A percentile compares a stretch with the other conserved stretches of the same genome.
Evolutionary conservation across 2,329 filamentous ascomycete genomes (phyloP).

Genomic region (Ophiostoma fasciatum): DNA sequence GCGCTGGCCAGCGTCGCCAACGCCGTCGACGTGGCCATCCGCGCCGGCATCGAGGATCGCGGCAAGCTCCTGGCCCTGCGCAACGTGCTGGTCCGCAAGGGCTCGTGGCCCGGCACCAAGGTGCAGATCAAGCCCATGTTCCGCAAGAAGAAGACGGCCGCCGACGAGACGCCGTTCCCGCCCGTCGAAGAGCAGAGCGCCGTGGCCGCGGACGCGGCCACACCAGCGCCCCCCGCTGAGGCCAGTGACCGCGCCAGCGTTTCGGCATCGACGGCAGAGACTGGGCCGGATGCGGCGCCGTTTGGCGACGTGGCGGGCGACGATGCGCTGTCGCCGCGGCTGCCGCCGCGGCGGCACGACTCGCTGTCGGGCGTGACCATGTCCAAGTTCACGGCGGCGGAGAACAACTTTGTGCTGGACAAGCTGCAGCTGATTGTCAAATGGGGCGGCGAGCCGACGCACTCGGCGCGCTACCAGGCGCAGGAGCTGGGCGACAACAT

Average conservation of each 20-base stretch:
- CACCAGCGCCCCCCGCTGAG: too few relatives aligned
- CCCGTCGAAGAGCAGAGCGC: slow-evolving; percentile 21
- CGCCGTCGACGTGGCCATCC: slow-evolving; percentile 69
- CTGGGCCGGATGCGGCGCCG: neutral
- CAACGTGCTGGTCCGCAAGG: slow-evolving; percentile 83
- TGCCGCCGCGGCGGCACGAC: slow-evolving; percentile 52
- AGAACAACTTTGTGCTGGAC: slow-evolving; percentile 85
- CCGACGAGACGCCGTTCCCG: slow-evolving; percentile 27
- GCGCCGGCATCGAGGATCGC: slow-evolving; percentile 67
- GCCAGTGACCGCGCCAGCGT: too few relatives aligned
- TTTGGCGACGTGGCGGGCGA: slow-evolving; percentile 10
- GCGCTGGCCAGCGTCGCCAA: slow-evolving; percentile 78
- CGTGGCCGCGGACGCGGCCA: slow-evolving; percentile 13
- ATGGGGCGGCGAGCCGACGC: slow-evolving; percentile 96
- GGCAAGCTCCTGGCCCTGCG: slow-evolving; percentile 75
- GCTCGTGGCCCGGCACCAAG: slow-evolving; percentile 87
- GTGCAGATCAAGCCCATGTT: slow-evolving; percentile 99
- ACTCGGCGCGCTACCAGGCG: slow-evolving; percentile 90
- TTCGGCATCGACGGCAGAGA: too few relatives aligned
- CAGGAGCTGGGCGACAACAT: slow-evolving; percentile 92
- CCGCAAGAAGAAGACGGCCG: slow-evolving; percentile 63
- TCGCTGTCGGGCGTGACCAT: slow-evolving; percentile 82
- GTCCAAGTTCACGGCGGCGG: slow-evolving; percentile 83
- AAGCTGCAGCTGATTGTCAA: slow-evolving; percentile 97
- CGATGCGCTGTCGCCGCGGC: slow-evolving; percentile 18